These are phyloP conservation scores for Oldenlandia corymbosa DNA, from an alignment of 257 asterid species.

Conservation along the genomic window DNA sequence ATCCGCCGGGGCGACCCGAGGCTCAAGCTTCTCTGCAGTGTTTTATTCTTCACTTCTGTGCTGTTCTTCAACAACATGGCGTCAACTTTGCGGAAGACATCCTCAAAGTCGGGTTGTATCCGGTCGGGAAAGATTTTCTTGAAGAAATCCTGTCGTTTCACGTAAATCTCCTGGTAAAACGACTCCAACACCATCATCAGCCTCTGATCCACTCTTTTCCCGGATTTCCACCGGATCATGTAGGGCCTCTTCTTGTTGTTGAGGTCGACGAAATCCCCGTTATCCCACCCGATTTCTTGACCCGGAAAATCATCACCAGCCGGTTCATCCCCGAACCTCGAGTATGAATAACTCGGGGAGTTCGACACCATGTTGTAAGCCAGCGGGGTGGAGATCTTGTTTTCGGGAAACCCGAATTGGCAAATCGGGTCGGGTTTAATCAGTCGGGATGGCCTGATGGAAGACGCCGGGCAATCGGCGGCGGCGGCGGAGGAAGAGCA, in stretches of 20 bases:
- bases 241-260: not conserved
- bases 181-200: slow-evolving; percentile 12
- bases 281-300: not conserved
- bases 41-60: not conserved
- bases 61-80: slow-evolving; percentile 1
- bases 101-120: not conserved
- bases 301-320: no score
- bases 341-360: not conserved
- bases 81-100: slow-evolving; percentile 6
- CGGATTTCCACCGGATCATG: slow-evolving; percentile 15
- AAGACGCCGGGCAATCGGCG: no score
- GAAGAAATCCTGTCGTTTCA: slow-evolving; percentile 3
- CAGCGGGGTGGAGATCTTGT: not conserved
- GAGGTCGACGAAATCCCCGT: not conserved
- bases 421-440: not conserved
- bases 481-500: no score
- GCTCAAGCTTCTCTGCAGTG: slow-evolving; percentile 18
- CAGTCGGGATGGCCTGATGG: not conserved
- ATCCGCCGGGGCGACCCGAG: not conserved
- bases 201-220: slow-evolving; percentile 8
- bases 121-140: slow-evolving; percentile 10
- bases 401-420: slow-evolving; percentile 2
- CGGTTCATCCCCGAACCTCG: slow-evolving; percentile 6
- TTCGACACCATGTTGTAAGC: slow-evolving; percentile 5
- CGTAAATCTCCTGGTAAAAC: slow-evolving; percentile 10